These are phyloP conservation scores for Pseudogymnoascus sp. DNA, from an alignment of 2,329 filamentous ascomycete species.

Conservation along the genomic window DNA sequence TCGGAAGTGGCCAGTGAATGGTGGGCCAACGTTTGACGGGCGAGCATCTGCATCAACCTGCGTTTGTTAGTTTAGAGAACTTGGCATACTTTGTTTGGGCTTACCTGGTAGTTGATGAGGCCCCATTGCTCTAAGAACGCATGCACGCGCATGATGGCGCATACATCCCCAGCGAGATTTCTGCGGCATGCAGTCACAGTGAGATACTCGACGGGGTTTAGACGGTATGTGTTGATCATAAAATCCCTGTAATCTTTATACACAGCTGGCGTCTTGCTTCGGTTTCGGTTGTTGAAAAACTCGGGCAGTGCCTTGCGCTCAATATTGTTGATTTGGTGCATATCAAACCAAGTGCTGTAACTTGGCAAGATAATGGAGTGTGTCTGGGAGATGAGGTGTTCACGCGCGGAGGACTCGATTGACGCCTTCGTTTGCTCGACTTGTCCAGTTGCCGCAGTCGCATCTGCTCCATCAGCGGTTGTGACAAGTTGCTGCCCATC, in stretches of 20 bases:
- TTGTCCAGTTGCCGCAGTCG: conserved; percentile 45
- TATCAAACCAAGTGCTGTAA: conserved; percentile 98
- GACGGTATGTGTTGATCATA: conserved; percentile 98
- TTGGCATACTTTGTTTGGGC: conserved; percentile 13
- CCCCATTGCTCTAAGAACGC: conserved; percentile 98
- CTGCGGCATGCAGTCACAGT: conserved; percentile 93
- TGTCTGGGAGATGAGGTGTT: conserved; percentile 86
- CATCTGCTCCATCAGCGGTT: conserved; percentile 37
- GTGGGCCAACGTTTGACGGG: conserved; percentile 89
- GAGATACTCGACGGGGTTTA: conserved; percentile 92
- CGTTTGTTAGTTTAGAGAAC: conserved; percentile 25
- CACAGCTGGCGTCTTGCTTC: conserved; percentile 92
- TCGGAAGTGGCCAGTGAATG: conserved; percentile 95
- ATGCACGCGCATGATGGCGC: conserved; percentile 98
- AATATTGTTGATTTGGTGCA: conserved; percentile 83
- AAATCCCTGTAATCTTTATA: conserved; percentile 99
- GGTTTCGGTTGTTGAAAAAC: conserved; percentile 97
- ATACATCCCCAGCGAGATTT: conserved; percentile 94
- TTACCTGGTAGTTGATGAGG: conserved; percentile 95
- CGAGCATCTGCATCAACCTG: conserved; percentile 94
- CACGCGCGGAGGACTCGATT: conserved; percentile 77
- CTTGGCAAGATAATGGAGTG: conserved; percentile 94
- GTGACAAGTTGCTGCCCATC: conserved; percentile 36
- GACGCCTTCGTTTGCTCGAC: conserved; percentile 67
- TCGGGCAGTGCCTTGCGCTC: conserved; percentile 93